A percentile compares a stretch with the other conserved stretches of the same genome.
Conservation (phyloP, 176 grass and related monocot species). For the Phoenix roebelenii region DNA sequence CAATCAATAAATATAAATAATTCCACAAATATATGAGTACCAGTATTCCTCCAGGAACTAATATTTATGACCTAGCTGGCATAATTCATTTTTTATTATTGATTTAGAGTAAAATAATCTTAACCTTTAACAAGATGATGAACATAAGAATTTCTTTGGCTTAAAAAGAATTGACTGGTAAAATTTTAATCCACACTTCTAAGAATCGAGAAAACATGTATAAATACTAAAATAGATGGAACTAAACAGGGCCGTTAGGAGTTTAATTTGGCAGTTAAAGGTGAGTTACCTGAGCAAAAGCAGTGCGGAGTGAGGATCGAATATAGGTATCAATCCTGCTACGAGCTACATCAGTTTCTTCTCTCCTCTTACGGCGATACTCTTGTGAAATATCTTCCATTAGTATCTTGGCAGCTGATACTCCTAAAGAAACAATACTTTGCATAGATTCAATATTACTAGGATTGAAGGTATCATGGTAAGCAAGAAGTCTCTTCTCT, state of each 20-base stretch:
- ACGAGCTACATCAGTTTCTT: constrained; percentile 77
- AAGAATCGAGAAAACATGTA: not conserved
- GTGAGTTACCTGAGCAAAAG: constrained; percentile 85
- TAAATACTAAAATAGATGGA: not conserved
- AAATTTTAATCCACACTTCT: not conserved
- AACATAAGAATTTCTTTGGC: no score
- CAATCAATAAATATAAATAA: no score
- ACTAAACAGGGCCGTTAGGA: not conserved
- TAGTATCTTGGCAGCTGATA: constrained; percentile 77
- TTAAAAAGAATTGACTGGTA: no score
- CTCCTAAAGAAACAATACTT: constrained; percentile 83
- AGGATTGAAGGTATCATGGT: constrained; percentile 85
- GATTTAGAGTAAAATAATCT: no score
- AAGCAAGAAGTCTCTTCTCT: constrained; percentile 94
- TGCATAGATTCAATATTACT: constrained; percentile 96
- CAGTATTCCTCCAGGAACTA: no score
- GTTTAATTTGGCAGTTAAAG: not conserved
- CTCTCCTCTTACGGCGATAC: constrained; percentile 87
- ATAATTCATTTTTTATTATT: no score
- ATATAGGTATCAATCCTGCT: constrained; percentile 88
- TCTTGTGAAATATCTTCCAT: constrained; percentile 99
- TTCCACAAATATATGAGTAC: no score
- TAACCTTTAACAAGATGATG: no score
- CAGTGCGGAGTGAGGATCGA: constrained; percentile 79
- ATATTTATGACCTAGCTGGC: no score